Evolutionary conservation across 2,329 filamentous ascomycete species (phyloP).

Genomic region (Apiospora phragmitis): DNA sequence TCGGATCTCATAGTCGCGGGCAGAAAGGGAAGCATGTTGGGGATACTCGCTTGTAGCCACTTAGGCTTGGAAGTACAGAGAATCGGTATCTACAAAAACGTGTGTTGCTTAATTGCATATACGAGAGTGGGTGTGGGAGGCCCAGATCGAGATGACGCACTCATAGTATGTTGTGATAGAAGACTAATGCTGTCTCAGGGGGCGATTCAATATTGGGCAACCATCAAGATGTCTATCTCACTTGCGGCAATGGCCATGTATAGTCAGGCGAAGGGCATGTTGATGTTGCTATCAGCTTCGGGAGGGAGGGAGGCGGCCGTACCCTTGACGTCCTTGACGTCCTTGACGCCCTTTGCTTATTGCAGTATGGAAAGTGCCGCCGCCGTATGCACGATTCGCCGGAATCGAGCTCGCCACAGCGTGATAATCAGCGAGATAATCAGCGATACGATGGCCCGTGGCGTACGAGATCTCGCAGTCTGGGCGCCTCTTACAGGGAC

Average conservation of each 20-base stretch:
- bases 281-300: not conserved
- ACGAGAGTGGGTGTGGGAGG: not conserved
- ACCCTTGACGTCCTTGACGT: not conserved
- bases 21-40: not conserved
- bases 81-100: not conserved
- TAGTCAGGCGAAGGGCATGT: not conserved
- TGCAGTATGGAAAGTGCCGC: not conserved
- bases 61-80: not conserved
- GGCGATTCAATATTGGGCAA: not conserved
- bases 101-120: not conserved
- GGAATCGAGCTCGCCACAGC: not conserved
- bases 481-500: not conserved
- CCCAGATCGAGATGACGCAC: slow-evolving; percentile 6
- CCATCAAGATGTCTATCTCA: not conserved
- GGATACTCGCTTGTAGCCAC: not conserved
- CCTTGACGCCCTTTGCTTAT: not conserved
- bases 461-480: not conserved
- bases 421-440: not conserved
- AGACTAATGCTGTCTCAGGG: not conserved
- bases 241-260: not conserved
- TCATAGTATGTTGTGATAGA: not conserved
- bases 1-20: not conserved
- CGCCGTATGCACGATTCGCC: not conserved
- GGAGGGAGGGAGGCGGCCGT: not conserved
- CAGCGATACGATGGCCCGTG: not conserved